Base-by-base conservation (phyloP, 768 basidiomycete genomes). In the Hemileccinum rubropunctum region DNA sequence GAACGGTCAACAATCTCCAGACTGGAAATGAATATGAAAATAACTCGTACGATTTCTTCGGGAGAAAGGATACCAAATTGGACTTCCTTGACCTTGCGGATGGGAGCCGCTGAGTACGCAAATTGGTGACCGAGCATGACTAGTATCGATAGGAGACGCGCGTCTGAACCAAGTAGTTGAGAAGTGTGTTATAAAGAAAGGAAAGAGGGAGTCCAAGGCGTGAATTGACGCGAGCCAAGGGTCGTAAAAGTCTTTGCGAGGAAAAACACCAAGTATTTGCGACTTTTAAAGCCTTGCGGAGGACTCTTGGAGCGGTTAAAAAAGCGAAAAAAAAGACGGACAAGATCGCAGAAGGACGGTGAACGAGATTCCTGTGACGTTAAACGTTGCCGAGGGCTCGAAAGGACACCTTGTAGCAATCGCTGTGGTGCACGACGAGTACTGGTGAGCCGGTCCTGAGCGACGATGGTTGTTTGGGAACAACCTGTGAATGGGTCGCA, bases 51-150 rank as follows among this genome's bases (percentile, higher is more conserved):
- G 65, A 98, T 98, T 79, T 98, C 97, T 73, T 98, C 97, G 10
- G 97, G 97, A 30, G 94, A 95, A 61, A 99, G 85, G 61, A 99
- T 93, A 62, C 95, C 94, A 77, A 98, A 98, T 71, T 98, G 95
- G 54, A 98, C 95, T 75, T 98, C 95, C 76, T 86, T 89, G 62
- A 98, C 91, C 73, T 91, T 92, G 73, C 91, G 88, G 71, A 95
- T 81, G 27, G 95, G 95, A 47, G 94, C 95, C 63, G 91, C 85
- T 23, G 95, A 97, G 71, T 81, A 90, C 54, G 94, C 90, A 63
- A 93, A 92, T 71, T 88, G 87, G 73, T 91, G 89, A 58, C 89
- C 89, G 49, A 91, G 77, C 89, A 92, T 91, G 72, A 47, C 73
- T 65, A 30, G 28, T 17, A 36, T 21, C 12, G 45, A 45, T 46